Conservation (phyloP, 345 rosid species). For the Eucalyptus virginea region DNA sequence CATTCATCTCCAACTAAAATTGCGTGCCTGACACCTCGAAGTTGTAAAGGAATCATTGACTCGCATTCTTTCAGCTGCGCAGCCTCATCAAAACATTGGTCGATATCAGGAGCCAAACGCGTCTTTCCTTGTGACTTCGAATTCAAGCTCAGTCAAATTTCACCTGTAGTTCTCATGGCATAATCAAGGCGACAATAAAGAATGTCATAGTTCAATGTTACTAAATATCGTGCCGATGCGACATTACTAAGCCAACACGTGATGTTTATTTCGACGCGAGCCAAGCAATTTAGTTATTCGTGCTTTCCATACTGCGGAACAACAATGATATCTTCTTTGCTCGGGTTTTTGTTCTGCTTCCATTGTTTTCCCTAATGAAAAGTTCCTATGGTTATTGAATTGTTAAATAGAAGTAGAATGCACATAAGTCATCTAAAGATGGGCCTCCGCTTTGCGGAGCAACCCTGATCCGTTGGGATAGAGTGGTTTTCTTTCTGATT, state of each 20-base stretch:
- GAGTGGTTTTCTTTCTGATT: neutral
- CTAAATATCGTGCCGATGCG: fast-evolving
- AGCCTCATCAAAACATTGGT: neutral
- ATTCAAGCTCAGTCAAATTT: neutral
- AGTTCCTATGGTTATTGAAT: no score
- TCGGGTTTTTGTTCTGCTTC: no score
- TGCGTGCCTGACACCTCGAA: neutral
- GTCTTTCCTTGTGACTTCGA: neutral
- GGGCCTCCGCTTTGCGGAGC: neutral
- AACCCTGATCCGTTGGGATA: neutral
- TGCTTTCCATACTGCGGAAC: no score
- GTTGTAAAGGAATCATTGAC: neutral
- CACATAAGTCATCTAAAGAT: neutral
- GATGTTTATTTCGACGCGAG: neutral
- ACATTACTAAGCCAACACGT: neutral
- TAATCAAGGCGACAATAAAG: neutral
- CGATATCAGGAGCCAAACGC: neutral
- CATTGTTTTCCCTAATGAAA: no score
- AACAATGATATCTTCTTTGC: no score
- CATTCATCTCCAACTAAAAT: neutral
- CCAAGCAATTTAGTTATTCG: neutral
- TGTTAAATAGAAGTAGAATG: no score
- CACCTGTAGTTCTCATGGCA: neutral
- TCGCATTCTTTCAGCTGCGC: neutral
- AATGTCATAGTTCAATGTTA: neutral